A percentile compares a stretch with the other conserved stretches of the same genome.
Evolutionary conservation across 2,329 filamentous ascomycete genomes (phyloP).

Genomic region (Scedosporium apiospermum): DNA sequence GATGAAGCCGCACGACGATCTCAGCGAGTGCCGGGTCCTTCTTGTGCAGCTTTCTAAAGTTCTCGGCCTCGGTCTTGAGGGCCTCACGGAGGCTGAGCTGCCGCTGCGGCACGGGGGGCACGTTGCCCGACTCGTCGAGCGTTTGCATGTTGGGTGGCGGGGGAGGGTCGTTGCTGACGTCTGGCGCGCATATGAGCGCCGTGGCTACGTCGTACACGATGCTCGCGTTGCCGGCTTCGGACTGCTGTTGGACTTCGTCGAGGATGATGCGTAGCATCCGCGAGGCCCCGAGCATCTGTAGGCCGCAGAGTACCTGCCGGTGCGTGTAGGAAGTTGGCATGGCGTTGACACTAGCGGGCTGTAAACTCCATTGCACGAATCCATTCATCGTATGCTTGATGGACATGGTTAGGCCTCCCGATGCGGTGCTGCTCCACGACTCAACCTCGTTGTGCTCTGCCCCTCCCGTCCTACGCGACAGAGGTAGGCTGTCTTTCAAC

Average conservation of each 20-base stretch:
- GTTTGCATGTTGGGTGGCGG: constrained; percentile 18
- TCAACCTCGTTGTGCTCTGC: constrained; percentile 60
- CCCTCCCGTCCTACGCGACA: constrained; percentile 51
- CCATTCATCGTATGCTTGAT: constrained; percentile 53
- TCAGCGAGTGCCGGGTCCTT: constrained; percentile 50
- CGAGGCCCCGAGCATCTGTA: constrained; percentile 52
- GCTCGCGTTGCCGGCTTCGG: constrained; percentile 47
- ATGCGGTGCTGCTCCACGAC: constrained; percentile 49
- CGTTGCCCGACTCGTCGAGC: constrained; percentile 25
- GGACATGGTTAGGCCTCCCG: constrained; percentile 45
- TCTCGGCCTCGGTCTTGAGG: constrained; percentile 47
- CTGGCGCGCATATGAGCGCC: constrained; percentile 60
- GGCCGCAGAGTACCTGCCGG: constrained; percentile 53
- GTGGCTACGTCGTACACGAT: constrained; percentile 60
- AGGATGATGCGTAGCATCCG: constrained; percentile 52
- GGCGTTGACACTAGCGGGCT: constrained; percentile 37
- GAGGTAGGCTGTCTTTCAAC: constrained; percentile 49
- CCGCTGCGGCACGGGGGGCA: constrained; percentile 29
- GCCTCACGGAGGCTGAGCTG: constrained; percentile 50
- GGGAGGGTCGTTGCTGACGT: constrained; percentile 36
- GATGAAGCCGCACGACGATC: constrained; percentile 51
- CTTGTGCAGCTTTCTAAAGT: constrained; percentile 46
- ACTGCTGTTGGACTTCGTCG: constrained; percentile 57
- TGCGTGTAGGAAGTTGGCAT: constrained; percentile 63
- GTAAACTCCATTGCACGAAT: constrained; percentile 58